phyloP scores from a whole-genome alignment of 2,329 filamentous ascomycete species.

The Helotiales sp. region DNA sequence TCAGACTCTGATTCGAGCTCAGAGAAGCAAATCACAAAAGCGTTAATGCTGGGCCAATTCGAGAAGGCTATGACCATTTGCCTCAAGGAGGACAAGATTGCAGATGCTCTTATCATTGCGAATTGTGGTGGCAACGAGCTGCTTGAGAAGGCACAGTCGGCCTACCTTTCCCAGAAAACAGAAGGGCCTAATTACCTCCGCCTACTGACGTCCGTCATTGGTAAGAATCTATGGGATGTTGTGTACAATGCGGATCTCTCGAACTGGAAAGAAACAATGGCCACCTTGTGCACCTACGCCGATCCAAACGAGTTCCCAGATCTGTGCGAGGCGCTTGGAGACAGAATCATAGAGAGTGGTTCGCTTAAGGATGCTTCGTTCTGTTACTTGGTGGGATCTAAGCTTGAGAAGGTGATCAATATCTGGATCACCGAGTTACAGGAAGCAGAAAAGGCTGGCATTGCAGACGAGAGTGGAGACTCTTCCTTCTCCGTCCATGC shows the following conservation, averaged over 20 bases:
- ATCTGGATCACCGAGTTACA: conserved; percentile 93
- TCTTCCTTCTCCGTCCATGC: conserved; percentile 93
- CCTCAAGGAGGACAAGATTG: conserved; percentile 84
- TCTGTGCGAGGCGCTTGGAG: conserved; percentile 92
- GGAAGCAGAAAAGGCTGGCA: conserved; percentile 77
- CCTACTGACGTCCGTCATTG: conserved; percentile 86
- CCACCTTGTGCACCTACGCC: conserved; percentile 92
- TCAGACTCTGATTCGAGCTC: conserved; percentile 81
- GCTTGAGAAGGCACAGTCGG: conserved; percentile 89
- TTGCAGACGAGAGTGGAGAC: conserved; percentile 71
- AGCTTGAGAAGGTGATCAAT: conserved; percentile 93
- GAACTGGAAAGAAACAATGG: conserved; percentile 98
- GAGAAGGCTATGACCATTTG: conserved; percentile 88
- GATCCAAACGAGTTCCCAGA: conserved; percentile 90
- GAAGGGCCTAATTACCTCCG: conserved; percentile 90
- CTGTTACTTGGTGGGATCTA: conserved; percentile 94
- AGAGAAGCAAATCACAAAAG: conserved; percentile 85
- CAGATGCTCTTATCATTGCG: conserved; percentile 96
- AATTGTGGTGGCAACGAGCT: conserved; percentile 94
- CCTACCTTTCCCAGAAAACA: conserved; percentile 84
- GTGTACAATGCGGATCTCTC: conserved; percentile 93
- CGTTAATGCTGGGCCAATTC: conserved; percentile 89
- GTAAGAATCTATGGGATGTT: conserved; percentile 97
- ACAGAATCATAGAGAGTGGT: conserved; percentile 80
- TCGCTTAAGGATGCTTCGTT: conserved; percentile 90